These are phyloP conservation scores for Jimgerdemannia flammicorona DNA, from an alignment of 192 early-diverging fungal genomes.

Conservation along the genomic window DNA sequence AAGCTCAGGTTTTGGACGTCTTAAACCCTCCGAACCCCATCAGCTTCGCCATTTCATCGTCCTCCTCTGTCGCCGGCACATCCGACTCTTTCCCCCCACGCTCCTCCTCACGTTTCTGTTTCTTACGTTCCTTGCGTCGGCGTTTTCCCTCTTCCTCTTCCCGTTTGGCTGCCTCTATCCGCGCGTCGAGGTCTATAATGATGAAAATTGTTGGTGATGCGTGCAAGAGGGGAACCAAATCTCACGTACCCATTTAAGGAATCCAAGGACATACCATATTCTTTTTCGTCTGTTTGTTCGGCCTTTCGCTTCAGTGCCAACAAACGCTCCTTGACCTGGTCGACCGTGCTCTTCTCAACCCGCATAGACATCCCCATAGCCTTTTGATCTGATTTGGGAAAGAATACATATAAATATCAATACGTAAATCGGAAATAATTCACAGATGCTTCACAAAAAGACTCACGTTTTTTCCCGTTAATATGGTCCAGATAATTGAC, in stretches of 20 bases:
- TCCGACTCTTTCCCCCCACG: background rate
- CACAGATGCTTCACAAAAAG: background rate
- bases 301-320: slow-evolving; percentile 66
- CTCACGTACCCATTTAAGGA: background rate
- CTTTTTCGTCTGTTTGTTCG: slow-evolving; percentile 47
- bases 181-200: slow-evolving; percentile 59
- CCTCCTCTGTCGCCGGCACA: slow-evolving; percentile 10
- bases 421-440: background rate
- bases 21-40: slow-evolving; percentile 92
- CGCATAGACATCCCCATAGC: slow-evolving; percentile 80
- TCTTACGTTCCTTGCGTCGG: slow-evolving; percentile 39
- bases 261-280: slow-evolving; percentile 41
- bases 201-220: slow-evolving; percentile 5
- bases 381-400: slow-evolving; percentile 60
- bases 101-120: slow-evolving; percentile 4
- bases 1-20: slow-evolving; percentile 72
- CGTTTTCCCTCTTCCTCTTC: slow-evolving; percentile 66
- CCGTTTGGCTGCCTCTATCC: slow-evolving; percentile 59
- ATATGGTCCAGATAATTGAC: slow-evolving; percentile 88
- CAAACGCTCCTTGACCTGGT: slow-evolving; percentile 73
- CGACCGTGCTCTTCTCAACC: slow-evolving; percentile 71
- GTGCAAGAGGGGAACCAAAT: background rate
- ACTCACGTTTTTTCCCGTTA: slow-evolving; percentile 82
- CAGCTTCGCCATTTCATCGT: slow-evolving; percentile 70
- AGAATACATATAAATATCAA: background rate